Conservation (phyloP, 2,329 filamentous ascomycete species). For the Aspergillus sojae region DNA sequence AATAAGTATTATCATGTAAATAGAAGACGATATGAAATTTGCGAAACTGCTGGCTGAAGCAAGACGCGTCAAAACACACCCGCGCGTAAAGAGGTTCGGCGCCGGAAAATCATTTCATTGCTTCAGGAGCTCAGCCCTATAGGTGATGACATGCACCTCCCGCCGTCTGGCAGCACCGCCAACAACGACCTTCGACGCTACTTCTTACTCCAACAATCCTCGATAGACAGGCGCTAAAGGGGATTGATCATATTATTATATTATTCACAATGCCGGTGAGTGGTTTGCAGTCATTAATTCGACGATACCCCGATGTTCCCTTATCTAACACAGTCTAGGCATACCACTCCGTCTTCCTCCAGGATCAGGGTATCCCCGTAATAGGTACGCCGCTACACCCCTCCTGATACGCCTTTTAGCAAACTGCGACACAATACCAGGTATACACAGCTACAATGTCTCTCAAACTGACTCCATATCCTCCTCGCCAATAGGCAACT, state of each 20-base stretch:
- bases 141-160: slow-evolving; percentile 33
- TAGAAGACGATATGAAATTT: background rate
- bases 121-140: slow-evolving; percentile 16
- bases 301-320: background rate
- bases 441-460: background rate
- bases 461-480: background rate
- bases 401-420: slow-evolving; percentile 30
- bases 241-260: slow-evolving; percentile 9
- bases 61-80: slow-evolving; percentile 33
- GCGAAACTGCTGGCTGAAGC: slow-evolving; percentile 3
- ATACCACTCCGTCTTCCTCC: slow-evolving; percentile 95
- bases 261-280: slow-evolving; percentile 51
- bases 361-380: slow-evolving; percentile 71
- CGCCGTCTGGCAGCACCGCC: slow-evolving; percentile 21
- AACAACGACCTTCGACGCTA: slow-evolving; percentile 12
- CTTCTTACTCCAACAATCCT: slow-evolving; percentile 17
- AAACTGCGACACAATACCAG: background rate
- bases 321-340: slow-evolving; percentile 59
- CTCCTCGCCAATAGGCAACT: slow-evolving; percentile 67
- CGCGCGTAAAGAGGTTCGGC: slow-evolving; percentile 46
- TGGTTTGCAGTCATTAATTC: background rate
- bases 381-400: slow-evolving; percentile 53
- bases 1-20: background rate
- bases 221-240: slow-evolving; percentile 26
- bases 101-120: slow-evolving; percentile 39